Percentiles rank a stretch among this genome's conserved stretches.
phyloP scores from a whole-genome alignment of 2,329 filamentous ascomycete species.

The Aaosphaeria pasadenensis region DNA sequence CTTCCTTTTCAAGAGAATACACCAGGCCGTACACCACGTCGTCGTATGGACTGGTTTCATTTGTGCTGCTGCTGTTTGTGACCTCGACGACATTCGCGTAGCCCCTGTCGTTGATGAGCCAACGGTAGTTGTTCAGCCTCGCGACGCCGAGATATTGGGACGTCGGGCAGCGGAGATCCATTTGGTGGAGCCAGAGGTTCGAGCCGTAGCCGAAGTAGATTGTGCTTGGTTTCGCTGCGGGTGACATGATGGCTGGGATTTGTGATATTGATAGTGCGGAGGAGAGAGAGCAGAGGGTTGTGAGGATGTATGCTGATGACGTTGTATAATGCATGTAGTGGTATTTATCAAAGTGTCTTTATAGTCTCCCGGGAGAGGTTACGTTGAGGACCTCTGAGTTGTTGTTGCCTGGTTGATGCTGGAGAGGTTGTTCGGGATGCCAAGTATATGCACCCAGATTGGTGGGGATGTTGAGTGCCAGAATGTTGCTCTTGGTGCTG shows the following conservation, averaged over 20 bases:
- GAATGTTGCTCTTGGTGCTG: no score
- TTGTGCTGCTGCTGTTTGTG: not conserved
- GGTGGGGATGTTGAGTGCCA: no score
- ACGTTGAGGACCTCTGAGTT: no score
- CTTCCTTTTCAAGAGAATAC: conserved; percentile 20
- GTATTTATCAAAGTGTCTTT: no score
- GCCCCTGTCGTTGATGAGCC: conserved; percentile 65
- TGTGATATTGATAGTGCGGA: not conserved
- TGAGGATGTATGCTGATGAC: not conserved
- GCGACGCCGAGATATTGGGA: conserved; percentile 58
- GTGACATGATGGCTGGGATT: not conserved
- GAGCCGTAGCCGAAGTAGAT: conserved; percentile 71
- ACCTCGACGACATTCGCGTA: conserved; percentile 63
- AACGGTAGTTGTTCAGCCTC: conserved; percentile 55
- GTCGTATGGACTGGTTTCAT: conserved; percentile 31
- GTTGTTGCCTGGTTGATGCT: no score
- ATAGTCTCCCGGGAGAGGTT: no score
- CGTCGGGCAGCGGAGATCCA: conserved; percentile 58
- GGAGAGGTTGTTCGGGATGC: no score
- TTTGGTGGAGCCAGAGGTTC: conserved; percentile 66
- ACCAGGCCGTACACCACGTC: conserved; percentile 34
- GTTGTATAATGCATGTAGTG: not conserved
- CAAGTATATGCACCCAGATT: no score
- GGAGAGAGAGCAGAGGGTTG: not conserved
- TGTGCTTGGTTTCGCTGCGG: conserved; percentile 10